These are phyloP conservation scores for Cryphonectria carpinicola DNA, from an alignment of 2,329 filamentous ascomycete species.

Conservation along the genomic window DNA sequence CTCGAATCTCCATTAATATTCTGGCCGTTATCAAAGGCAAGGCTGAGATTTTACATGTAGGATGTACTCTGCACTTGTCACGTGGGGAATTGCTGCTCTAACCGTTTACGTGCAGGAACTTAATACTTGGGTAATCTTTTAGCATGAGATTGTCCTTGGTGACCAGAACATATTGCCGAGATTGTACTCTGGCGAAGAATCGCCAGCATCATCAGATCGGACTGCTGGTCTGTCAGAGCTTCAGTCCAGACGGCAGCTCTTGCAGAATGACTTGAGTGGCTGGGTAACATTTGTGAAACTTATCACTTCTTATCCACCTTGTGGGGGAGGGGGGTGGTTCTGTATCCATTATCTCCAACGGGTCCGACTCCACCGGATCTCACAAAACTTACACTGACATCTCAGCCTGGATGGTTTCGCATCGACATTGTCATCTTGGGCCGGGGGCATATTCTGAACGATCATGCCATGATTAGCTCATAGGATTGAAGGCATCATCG, in stretches of 20 bases:
- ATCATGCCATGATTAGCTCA: background rate
- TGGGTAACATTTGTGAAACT: background rate
- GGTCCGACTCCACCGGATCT: background rate
- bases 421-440: background rate
- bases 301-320: too few relatives aligned
- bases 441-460: background rate
- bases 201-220: background rate
- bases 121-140: too few relatives aligned
- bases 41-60: too few relatives aligned
- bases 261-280: background rate
- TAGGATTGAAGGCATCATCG: background rate
- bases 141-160: too few relatives aligned
- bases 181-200: background rate
- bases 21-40: too few relatives aligned
- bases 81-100: too few relatives aligned
- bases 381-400: background rate
- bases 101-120: too few relatives aligned
- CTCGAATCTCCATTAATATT: too few relatives aligned
- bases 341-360: background rate
- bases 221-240: background rate
- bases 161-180: background rate
- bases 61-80: too few relatives aligned
- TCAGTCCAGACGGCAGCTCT: background rate
- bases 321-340: too few relatives aligned
- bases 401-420: background rate